Evolutionary conservation across 192 early-diverging fungal species (phyloP).

Genomic region (Linnemannia zychae): DNA sequence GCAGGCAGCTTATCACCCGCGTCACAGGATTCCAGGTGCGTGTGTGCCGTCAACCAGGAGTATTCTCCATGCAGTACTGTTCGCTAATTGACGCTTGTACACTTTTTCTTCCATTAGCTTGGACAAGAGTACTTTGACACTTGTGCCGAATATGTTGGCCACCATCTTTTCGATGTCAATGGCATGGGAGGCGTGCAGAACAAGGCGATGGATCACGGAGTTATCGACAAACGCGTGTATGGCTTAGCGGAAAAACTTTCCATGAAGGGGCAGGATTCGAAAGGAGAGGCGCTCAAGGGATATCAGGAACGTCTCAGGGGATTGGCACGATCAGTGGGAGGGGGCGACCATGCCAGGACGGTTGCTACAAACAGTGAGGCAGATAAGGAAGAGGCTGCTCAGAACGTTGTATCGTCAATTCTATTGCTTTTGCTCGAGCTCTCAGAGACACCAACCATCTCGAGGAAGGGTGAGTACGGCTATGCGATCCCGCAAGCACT

Average conservation of each 20-base stretch:
- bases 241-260: constrained; percentile 40
- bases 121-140: constrained; percentile 31
- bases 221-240: constrained; percentile 22
- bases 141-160: constrained; percentile 22
- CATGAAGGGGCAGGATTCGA: constrained; percentile 28
- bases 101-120: constrained; percentile 8
- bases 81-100: not conserved
- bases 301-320: constrained; percentile 15
- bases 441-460: constrained; percentile 31
- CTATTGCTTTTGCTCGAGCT: constrained; percentile 31
- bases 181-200: constrained; percentile 35
- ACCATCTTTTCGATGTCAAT: constrained; percentile 35
- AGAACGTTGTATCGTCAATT: constrained; percentile 34
- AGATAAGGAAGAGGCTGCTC: constrained; percentile 35
- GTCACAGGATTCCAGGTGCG: constrained; percentile 44
- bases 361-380: constrained; percentile 18
- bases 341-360: not conserved
- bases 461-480: constrained; percentile 14
- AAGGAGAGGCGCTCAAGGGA: constrained; percentile 21
- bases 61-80: not conserved
- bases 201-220: constrained; percentile 31
- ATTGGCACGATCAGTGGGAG: constrained; percentile 19
- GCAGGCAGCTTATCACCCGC: constrained; percentile 17
- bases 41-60: not conserved
- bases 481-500: constrained; percentile 19